Conservation (phyloP, 352 stramenopile genomes). For the Phytophthora gonapodyides region DNA sequence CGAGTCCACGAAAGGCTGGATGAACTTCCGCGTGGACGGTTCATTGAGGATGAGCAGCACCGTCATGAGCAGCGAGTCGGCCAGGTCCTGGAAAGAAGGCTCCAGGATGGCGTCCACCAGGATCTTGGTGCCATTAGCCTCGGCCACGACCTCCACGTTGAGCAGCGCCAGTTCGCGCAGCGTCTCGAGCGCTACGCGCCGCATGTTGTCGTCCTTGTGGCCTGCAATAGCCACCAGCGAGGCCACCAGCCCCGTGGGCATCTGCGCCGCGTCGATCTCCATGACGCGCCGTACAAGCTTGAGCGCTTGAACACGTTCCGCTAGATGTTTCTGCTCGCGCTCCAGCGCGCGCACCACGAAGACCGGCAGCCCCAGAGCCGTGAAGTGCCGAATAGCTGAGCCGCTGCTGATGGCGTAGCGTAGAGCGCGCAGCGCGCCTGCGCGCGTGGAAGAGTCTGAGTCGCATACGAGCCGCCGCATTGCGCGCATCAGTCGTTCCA, state of each 20-base stretch:
- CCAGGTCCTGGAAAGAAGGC: slow-evolving; percentile 85
- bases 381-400: slow-evolving; percentile 64
- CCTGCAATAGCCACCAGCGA: slow-evolving; percentile 85
- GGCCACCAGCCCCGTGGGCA: slow-evolving; percentile 82
- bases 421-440: slow-evolving; percentile 75
- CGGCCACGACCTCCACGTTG: slow-evolving; percentile 83
- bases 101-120: slow-evolving; percentile 89
- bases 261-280: slow-evolving; percentile 84
- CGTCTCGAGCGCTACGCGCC: slow-evolving; percentile 86
- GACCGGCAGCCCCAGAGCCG: slow-evolving; percentile 73
- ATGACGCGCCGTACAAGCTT: slow-evolving; percentile 87
- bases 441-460: slow-evolving; percentile 77
- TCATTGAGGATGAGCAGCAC: slow-evolving; percentile 88
- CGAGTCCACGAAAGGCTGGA: slow-evolving; percentile 89
- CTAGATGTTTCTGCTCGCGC: slow-evolving; percentile 85
- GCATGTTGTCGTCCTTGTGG: slow-evolving; percentile 91
- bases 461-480: slow-evolving; percentile 79
- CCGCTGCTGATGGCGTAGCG: slow-evolving; percentile 87
- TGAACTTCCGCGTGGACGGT: slow-evolving; percentile 80
- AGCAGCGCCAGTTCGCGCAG: slow-evolving; percentile 79
- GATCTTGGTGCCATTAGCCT: slow-evolving; percentile 83
- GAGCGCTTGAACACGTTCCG: slow-evolving; percentile 85
- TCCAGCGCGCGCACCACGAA: slow-evolving; percentile 88
- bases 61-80: slow-evolving; percentile 85
- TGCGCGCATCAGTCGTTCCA: slow-evolving; percentile 81